A percentile compares a stretch with the other conserved stretches of the same genome.
phyloP scores from a whole-genome alignment of 495 filamentous ascomycete genomes.

The Corynascus novoguineensis region DNA sequence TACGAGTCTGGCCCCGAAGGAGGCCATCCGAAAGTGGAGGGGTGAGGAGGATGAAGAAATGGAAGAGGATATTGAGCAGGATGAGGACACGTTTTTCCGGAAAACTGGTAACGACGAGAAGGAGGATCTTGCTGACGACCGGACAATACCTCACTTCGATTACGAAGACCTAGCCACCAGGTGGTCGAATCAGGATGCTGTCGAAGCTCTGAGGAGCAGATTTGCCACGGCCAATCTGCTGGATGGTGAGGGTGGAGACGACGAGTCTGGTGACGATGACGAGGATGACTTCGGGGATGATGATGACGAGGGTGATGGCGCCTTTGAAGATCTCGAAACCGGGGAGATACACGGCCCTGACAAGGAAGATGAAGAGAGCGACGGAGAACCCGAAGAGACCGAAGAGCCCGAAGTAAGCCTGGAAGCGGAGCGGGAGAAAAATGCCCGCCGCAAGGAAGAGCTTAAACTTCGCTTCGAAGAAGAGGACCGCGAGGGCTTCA shows the following conservation, averaged over 20 bases:
- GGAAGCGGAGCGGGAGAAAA: constrained; percentile 75
- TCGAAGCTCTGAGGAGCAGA: constrained; percentile 64
- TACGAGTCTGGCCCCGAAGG: constrained; percentile 62
- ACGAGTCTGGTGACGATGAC: constrained; percentile 48
- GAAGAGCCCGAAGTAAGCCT: constrained; percentile 33
- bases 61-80: constrained; percentile 51
- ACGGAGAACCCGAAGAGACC: constrained; percentile 30
- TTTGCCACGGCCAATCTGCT: constrained; percentile 67
- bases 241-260: constrained; percentile 44
- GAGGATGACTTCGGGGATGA: constrained; percentile 77
- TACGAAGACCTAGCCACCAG: constrained; percentile 75
- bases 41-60: constrained; percentile 59
- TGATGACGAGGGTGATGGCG: constrained; percentile 74
- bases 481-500: constrained; percentile 89
- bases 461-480: constrained; percentile 92
- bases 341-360: constrained; percentile 52
- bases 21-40: constrained; percentile 74
- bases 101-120: constrained; percentile 58
- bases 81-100: constrained; percentile 78
- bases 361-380: constrained; percentile 31
- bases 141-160: constrained; percentile 70
- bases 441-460: constrained; percentile 89
- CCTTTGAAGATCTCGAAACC: constrained; percentile 83
- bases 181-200: constrained; percentile 72
- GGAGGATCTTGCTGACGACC: constrained; percentile 64